Conservation (phyloP, 768 basidiomycete species). For the Rhizopogon rudus region DNA sequence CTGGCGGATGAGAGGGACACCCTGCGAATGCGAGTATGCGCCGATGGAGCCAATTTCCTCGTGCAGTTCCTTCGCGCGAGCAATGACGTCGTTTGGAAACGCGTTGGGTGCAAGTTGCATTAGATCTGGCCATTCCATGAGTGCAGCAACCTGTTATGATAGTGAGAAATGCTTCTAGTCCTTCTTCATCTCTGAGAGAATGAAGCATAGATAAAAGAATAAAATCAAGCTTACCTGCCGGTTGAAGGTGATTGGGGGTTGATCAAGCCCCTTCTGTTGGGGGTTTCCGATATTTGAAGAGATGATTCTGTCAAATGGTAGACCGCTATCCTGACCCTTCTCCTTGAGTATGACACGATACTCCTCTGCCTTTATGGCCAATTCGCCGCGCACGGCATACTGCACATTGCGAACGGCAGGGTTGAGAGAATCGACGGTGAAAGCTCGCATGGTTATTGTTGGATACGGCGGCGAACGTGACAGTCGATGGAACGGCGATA, state of each 20-base stretch:
- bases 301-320: slow-evolving; percentile 88
- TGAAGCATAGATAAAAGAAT: not conserved
- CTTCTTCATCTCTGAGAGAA: not conserved
- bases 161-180: slow-evolving; percentile 5
- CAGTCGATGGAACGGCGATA: slow-evolving; percentile 3
- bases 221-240: slow-evolving; percentile 66
- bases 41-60: slow-evolving; percentile 88
- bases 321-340: slow-evolving; percentile 34
- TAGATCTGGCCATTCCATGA: slow-evolving; percentile 89
- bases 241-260: slow-evolving; percentile 87
- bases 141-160: slow-evolving; percentile 65
- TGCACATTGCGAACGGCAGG: slow-evolving; percentile 82
- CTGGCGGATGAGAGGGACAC: slow-evolving; percentile 82
- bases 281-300: slow-evolving; percentile 98
- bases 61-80: slow-evolving; percentile 75
- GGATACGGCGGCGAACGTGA: not conserved
- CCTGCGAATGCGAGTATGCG: slow-evolving; percentile 95
- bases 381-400: slow-evolving; percentile 96
- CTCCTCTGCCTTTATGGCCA: slow-evolving; percentile 90
- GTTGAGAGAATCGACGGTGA: slow-evolving; percentile 74
- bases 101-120: slow-evolving; percentile 67
- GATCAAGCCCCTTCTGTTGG: slow-evolving; percentile 92
- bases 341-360: slow-evolving; percentile 68
- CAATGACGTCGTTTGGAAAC: slow-evolving; percentile 84
- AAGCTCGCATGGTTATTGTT: slow-evolving; percentile 40